Evolutionary conservation across 495 filamentous ascomycete genomes (phyloP).

Genomic region (Cercophora scortea): DNA sequence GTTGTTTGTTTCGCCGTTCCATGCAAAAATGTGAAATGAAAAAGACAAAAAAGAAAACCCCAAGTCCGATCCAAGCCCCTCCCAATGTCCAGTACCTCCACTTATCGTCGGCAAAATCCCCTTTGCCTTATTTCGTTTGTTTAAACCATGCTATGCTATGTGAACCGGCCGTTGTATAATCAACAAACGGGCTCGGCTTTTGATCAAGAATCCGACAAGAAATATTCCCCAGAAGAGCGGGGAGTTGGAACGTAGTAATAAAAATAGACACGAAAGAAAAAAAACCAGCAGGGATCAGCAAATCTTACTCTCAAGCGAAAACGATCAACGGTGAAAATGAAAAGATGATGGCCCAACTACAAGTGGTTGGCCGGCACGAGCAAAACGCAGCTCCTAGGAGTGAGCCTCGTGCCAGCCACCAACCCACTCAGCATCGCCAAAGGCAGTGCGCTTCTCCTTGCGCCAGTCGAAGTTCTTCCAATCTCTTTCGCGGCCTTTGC

Average conservation of each 20-base stretch:
- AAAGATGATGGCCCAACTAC: conserved; percentile 41
- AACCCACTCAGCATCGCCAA: conserved; percentile 81
- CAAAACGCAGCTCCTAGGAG: conserved; percentile 23
- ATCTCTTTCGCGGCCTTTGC: conserved; percentile 42
- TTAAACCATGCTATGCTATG: conserved; percentile 28
- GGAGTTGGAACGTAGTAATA: no score
- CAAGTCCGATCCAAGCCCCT: conserved; percentile 11
- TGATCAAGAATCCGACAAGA: conserved; percentile 4
- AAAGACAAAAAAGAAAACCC: not conserved
- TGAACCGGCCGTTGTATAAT: conserved; percentile 8
- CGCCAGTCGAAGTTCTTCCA: conserved; percentile 58
- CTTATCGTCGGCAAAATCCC: not conserved
- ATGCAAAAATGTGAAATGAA: conserved; percentile 1
- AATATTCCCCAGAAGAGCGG: conserved; percentile 2
- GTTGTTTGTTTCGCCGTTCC: conserved; percentile 4
- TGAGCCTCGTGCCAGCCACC: conserved; percentile 70
- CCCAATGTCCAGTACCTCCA: conserved; percentile 22
- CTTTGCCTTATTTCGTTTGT: conserved; percentile 19
- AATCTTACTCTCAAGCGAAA: conserved; percentile 8
- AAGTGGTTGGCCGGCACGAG: conserved; percentile 37
- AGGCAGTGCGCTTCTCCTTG: conserved; percentile 53
- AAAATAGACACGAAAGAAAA: conserved; percentile 9
- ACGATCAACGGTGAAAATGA: conserved; percentile 13
- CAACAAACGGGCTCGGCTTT: conserved; percentile 7
- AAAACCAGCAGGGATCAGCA: conserved; percentile 21